Percentiles rank a stretch among this genome's conserved stretches.
These are phyloP conservation scores for Neonectria punicea DNA, from an alignment of 2,329 filamentous ascomycete species.

Conservation along the genomic window DNA sequence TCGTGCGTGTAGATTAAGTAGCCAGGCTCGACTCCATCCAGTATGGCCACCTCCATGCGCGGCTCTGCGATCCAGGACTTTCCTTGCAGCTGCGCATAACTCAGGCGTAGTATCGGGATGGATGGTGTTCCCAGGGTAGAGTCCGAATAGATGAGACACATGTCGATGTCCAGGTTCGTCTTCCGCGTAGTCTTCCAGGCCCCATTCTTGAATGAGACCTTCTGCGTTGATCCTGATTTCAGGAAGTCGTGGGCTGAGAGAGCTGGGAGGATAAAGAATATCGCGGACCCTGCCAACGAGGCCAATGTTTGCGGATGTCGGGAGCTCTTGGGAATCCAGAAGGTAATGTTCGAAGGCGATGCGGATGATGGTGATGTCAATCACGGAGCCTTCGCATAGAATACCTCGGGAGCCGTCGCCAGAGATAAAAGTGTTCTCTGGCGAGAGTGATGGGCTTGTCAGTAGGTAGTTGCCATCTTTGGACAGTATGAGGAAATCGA, in stretches of 20 bases:
- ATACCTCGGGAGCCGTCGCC: conserved; percentile 24
- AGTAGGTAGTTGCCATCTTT: conserved; percentile 42
- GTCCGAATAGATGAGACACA: conserved; percentile 60
- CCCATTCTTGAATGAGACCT: conserved; percentile 54
- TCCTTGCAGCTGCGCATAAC: conserved; percentile 42
- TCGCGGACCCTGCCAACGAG: not conserved
- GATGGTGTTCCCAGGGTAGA: conserved; percentile 54
- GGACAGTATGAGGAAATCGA: conserved; percentile 49
- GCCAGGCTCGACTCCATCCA: conserved; percentile 63
- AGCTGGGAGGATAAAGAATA: not conserved
- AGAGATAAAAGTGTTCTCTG: conserved; percentile 40
- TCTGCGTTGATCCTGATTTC: conserved; percentile 28
- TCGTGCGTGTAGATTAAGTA: conserved; percentile 60
- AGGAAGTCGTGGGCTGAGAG: conserved; percentile 15
- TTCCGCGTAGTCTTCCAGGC: conserved; percentile 48
- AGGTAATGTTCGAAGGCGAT: conserved; percentile 38
- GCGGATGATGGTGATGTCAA: conserved; percentile 35
- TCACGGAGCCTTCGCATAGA: conserved; percentile 42
- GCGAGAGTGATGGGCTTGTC: conserved; percentile 40
- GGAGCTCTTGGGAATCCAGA: conserved; percentile 24
- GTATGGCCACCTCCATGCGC: conserved; percentile 57
- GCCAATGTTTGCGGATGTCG: conserved; percentile 8
- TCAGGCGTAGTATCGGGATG: conserved; percentile 30
- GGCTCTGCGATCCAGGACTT: conserved; percentile 43
- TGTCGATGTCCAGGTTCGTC: conserved; percentile 61